These are phyloP conservation scores for Globisporangium acanthophoron DNA, from an alignment of 352 stramenopile genomes.

Conservation along the genomic window DNA sequence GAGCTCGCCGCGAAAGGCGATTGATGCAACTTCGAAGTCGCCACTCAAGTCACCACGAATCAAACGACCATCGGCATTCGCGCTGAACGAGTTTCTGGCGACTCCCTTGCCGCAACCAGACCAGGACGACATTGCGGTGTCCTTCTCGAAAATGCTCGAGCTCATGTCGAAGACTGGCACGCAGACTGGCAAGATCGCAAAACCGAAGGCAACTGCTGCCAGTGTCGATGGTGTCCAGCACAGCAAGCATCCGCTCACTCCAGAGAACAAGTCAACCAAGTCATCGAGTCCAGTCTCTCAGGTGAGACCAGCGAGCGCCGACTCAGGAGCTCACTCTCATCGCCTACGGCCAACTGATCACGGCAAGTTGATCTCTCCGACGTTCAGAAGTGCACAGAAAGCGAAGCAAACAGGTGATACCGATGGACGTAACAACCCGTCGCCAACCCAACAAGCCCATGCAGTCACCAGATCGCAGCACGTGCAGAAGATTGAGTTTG, in stretches of 20 bases:
- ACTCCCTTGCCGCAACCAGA: not conserved
- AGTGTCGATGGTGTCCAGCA: not conserved
- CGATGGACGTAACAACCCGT: not conserved
- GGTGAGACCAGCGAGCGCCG: slow-evolving; percentile 16
- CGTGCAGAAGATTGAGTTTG: slow-evolving; percentile 18
- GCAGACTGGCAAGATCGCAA: not conserved
- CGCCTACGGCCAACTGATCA: not conserved
- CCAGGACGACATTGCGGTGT: slow-evolving; percentile 18
- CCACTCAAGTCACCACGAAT: slow-evolving; percentile 1
- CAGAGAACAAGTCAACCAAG: slow-evolving; percentile 3
- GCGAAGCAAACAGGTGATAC: not conserved
- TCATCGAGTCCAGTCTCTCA: not conserved
- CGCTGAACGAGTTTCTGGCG: slow-evolving; percentile 1
- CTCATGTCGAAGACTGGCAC: slow-evolving; percentile 18
- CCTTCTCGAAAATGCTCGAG: slow-evolving; percentile 31
- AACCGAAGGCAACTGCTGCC: slow-evolving; percentile 2
- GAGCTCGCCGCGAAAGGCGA: not conserved
- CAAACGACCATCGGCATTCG: not conserved
- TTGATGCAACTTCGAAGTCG: not conserved
- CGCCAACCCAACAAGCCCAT: not conserved
- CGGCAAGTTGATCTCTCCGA: too few species aligned
- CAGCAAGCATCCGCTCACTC: slow-evolving; percentile 1
- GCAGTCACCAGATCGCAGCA: not conserved
- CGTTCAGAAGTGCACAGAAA: not conserved
- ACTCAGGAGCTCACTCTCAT: slow-evolving; percentile 8